These are phyloP conservation scores for Erodium chrysanthum DNA, from an alignment of 441 rosid species.

Conservation along the genomic window DNA sequence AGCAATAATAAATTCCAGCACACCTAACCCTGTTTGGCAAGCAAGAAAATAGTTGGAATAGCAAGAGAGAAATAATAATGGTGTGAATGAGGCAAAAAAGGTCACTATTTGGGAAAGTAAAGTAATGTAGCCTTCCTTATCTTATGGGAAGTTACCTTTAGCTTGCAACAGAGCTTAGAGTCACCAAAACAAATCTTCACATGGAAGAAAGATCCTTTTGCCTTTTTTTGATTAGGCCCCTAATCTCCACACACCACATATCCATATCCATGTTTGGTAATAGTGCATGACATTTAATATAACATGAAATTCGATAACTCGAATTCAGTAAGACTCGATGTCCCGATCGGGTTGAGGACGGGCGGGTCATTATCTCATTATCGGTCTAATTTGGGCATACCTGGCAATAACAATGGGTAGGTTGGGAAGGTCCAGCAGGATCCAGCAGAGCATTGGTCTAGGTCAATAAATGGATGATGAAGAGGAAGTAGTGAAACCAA, in stretches of 20 bases:
- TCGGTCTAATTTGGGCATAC: background rate
- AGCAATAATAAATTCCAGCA: no score
- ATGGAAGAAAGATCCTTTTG: background rate
- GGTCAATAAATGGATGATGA: background rate
- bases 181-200: background rate
- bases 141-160: background rate
- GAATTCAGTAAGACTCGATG: background rate
- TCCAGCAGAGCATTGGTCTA: background rate
- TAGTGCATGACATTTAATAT: no score
- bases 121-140: background rate
- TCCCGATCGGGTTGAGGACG: background rate
- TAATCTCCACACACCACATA: background rate
- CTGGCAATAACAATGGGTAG: background rate
- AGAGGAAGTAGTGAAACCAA: background rate
- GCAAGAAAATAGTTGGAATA: background rate
- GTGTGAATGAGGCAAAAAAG: background rate
- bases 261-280: background rate
- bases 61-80: background rate
- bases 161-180: background rate
- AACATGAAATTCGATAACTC: background rate
- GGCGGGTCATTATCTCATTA: background rate
- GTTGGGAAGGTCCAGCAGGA: background rate
- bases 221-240: background rate
- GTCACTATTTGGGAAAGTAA: background rate
- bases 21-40: conserved; percentile 9